phyloP scores from a whole-genome alignment of 164 flowering plant species.

The Sextonia rubra region DNA sequence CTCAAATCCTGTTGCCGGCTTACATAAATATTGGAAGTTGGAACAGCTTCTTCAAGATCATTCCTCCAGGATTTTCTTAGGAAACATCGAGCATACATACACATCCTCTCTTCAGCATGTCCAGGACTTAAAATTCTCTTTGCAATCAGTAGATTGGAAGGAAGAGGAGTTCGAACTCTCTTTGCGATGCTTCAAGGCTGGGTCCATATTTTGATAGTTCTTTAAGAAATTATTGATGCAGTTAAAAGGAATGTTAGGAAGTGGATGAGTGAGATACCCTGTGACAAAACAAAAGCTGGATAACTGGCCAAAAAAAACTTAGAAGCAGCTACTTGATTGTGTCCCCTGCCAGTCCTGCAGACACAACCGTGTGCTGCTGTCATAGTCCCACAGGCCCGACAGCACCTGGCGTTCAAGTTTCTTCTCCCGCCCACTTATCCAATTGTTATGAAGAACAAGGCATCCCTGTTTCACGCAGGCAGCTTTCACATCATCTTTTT shows the following conservation, averaged over 20 bases:
- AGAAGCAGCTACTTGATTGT: constrained; percentile 19
- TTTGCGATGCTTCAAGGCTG: neutral
- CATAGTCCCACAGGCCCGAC: constrained; percentile 85
- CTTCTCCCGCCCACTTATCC: constrained; percentile 81
- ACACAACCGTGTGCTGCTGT: constrained; percentile 65
- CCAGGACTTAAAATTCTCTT: constrained; percentile 5
- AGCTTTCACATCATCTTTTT: constrained; percentile 41
- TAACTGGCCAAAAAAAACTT: constrained; percentile 9
- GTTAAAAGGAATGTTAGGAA: constrained; percentile 16
- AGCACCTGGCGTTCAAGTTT: constrained; percentile 73
- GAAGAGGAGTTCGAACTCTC: neutral
- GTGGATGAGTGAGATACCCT: constrained; percentile 2
- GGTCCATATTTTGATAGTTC: neutral
- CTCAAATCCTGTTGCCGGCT: constrained; percentile 17
- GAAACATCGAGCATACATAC: constrained; percentile 1
- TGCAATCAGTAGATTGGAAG: neutral
- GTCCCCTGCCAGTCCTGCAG: constrained; percentile 36
- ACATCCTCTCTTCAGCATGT: constrained; percentile 28
- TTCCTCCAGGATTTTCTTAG: constrained; percentile 13
- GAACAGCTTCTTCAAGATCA: constrained; percentile 12
- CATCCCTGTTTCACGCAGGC: constrained; percentile 64
- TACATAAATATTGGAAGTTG: constrained; percentile 7
- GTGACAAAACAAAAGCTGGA: constrained; percentile 15
- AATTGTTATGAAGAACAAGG: constrained; percentile 76
- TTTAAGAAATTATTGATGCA: constrained; percentile 13